A percentile compares a stretch with the other conserved stretches of the same genome.
Conservation (phyloP, 1,284 basidiomycete species). For the Cryptococcus sp. region DNA sequence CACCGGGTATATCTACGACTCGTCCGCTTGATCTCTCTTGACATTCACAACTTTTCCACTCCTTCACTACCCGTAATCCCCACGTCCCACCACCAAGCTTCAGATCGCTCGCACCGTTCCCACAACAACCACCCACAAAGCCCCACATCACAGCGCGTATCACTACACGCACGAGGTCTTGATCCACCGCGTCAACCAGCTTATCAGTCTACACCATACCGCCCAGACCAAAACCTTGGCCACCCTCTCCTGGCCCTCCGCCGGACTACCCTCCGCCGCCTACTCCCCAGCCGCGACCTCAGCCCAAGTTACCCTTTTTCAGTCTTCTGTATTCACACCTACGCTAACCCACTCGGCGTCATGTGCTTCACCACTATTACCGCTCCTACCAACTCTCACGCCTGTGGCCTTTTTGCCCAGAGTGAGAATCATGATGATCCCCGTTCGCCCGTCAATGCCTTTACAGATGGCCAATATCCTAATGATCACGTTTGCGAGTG, state of each 20-base stretch:
- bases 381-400: neutral
- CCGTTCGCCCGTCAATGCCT: neutral
- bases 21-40: too few relatives aligned
- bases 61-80: too few relatives aligned
- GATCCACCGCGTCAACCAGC: too few relatives aligned
- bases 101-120: too few relatives aligned
- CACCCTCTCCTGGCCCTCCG: neutral
- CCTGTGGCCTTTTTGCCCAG: neutral
- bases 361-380: slow-evolving; percentile 9
- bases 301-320: neutral
- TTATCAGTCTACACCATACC: neutral
- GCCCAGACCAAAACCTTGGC: too few relatives aligned
- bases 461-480: slow-evolving; percentile 3
- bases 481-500: slow-evolving; percentile 23
- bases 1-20: too few relatives aligned
- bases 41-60: too few relatives aligned
- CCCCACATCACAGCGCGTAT: too few relatives aligned
- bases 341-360: neutral
- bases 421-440: too few relatives aligned
- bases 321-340: neutral
- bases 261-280: neutral
- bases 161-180: too few relatives aligned
- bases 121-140: too few relatives aligned
- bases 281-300: neutral
- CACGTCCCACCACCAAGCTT: too few relatives aligned